Evolutionary conservation across 768 basidiomycete species (phyloP).

Genomic region (Trametes coccinea): DNA sequence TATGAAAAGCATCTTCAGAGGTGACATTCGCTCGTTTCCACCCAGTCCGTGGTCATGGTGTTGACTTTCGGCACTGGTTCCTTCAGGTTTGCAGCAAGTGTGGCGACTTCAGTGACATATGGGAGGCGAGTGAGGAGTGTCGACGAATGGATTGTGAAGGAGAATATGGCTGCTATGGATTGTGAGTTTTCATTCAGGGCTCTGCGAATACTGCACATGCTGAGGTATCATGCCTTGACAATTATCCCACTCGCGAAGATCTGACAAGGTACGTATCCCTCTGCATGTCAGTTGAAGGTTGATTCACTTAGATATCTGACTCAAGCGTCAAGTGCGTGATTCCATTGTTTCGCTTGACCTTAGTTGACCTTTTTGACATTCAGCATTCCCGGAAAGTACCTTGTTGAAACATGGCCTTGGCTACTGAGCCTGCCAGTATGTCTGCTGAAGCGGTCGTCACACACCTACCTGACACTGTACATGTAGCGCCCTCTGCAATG

Average conservation of each 20-base stretch:
- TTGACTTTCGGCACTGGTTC: neutral
- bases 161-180: constrained; percentile 45
- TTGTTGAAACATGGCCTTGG: constrained; percentile 51
- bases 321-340: constrained; percentile 37
- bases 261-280: constrained; percentile 20
- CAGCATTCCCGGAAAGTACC: constrained; percentile 50
- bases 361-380: neutral
- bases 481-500: constrained; percentile 41
- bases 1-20: constrained; percentile 45
- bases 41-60: neutral
- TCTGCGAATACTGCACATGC: neutral
- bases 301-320: neutral
- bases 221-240: neutral
- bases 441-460: constrained; percentile 2
- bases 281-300: too few relatives aligned
- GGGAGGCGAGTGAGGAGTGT: constrained; percentile 44
- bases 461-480: neutral
- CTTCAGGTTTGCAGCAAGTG: constrained; percentile 46
- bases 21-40: constrained; percentile 20
- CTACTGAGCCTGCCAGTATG: constrained; percentile 44
- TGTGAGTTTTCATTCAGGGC: constrained; percentile 32
- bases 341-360: neutral
- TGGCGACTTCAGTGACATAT: constrained; percentile 46
- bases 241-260: constrained; percentile 8
- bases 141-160: constrained; percentile 49